phyloP scores from a whole-genome alignment of 192 early-diverging fungal genomes.

The Fimicolochytrium jonesii region DNA sequence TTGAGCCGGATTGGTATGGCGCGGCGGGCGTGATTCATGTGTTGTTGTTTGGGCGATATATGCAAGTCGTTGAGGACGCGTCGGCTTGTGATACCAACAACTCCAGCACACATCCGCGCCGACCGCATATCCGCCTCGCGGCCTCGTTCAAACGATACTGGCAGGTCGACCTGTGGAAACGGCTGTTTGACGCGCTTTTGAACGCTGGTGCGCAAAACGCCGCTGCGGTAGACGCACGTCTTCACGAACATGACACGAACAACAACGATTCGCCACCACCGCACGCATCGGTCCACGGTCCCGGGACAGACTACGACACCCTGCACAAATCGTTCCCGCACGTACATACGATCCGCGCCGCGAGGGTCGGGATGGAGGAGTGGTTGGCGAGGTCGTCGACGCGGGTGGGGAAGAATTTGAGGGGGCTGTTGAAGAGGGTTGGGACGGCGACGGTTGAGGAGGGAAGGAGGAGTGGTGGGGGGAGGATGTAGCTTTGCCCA shows the following conservation, averaged over 20 bases:
- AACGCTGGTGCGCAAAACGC: conserved; percentile 35
- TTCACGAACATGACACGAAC: no score
- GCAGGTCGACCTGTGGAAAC: conserved; percentile 39
- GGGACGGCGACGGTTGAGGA: conserved; percentile 14
- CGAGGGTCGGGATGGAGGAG: conserved; percentile 27
- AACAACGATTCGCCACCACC: no score
- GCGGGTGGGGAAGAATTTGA: conserved; percentile 30
- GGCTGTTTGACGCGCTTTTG: conserved; percentile 47
- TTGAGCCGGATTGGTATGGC: conserved; percentile 56
- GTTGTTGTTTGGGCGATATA: conserved; percentile 49
- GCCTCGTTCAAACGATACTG: conserved; percentile 35
- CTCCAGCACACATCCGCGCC: not conserved
- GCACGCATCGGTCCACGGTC: no score
- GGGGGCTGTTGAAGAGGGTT: conserved; percentile 35
- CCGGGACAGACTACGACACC: conserved; percentile 7
- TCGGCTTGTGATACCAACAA: not conserved
- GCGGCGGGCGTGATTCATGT: conserved; percentile 41
- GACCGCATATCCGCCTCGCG: conserved; percentile 13
- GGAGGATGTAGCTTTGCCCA: not conserved
- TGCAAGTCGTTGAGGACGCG: conserved; percentile 31
- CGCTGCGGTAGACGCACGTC: no score
- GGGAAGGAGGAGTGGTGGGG: no score
- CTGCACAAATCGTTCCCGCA: conserved; percentile 30
- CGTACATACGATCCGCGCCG: conserved; percentile 12
- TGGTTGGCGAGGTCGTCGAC: conserved; percentile 29